Evolutionary conservation across 257 asterid species (phyloP), one percentile per base, ranked within the genome.

Genomic region (Penstemon newberryi): DNA sequence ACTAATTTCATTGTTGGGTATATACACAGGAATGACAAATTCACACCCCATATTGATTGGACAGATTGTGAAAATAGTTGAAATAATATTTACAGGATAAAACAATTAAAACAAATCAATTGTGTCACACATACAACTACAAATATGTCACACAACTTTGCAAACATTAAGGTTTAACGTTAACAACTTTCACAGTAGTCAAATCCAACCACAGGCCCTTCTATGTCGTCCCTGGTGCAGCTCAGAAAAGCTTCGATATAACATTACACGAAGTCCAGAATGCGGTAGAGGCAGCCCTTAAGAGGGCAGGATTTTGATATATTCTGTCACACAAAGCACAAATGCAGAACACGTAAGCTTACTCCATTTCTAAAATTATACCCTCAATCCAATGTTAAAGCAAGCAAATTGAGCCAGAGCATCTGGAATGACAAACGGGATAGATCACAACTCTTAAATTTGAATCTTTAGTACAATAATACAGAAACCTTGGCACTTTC

Each of bases 251-350:
- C 86, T 93, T 93, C 1, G 99, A 93, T 86, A 93, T 80, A 5
- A 90, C 89, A 39, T 73, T 85, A 74, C 95, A 93, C 0, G 97
- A 93, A 8, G 91, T 91, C 99, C 96, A 93, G 87, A 90, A 93
- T 0, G 97, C 96, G 3, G 97, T 76, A 13, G 97, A 71, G 77
- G 99, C 96, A 68, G 83, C 99, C 69, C 83, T 81, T 7, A 87
- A 73, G 19, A 93, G 88, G 49, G 96, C 96, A 0, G 99, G 99
- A 61, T 93, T 93, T 71, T 93, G 99, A 84, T 93, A 93, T 42
- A 93, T 87, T 74, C 97, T 93, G 91, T 63, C 49, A 66, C 15
- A 55, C 45, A 42, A 39, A 66, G 12, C 59, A 50, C 65, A 44
- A 43, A 66, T 18, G 65, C 51, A 51, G 67, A 40, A 54, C 40